Evolutionary conservation across 345 rosid species (phyloP).

Genomic region (Carallia brachiata): DNA sequence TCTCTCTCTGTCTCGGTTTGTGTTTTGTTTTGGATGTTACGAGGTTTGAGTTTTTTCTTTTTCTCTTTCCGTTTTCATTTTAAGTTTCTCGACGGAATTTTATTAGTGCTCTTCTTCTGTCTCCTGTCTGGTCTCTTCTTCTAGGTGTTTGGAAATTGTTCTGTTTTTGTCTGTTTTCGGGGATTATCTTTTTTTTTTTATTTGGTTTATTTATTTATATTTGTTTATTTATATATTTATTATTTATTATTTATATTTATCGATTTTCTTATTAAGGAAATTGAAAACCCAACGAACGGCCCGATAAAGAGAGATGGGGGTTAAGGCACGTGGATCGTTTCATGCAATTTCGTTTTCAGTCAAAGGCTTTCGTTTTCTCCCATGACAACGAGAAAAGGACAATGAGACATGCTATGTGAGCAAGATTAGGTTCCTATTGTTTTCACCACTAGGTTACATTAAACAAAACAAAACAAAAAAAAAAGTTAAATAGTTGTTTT

Average conservation of each 20-base stretch:
- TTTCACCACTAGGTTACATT: no score
- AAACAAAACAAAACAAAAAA: no score
- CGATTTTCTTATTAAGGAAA: conserved; percentile 21
- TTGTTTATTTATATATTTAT: background rate
- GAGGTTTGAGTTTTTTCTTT: background rate
- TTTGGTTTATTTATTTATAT: background rate
- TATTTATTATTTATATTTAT: no score
- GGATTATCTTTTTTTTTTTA: background rate
- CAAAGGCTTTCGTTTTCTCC: background rate
- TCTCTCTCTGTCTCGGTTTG: background rate
- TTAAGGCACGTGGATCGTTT: conserved; percentile 35
- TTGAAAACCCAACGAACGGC: background rate
- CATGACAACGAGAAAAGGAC: no score
- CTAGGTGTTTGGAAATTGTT: background rate
- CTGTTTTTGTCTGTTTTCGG: no score
- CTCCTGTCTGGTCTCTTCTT: background rate
- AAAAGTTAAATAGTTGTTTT: no score
- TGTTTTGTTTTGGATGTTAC: conserved; percentile 1
- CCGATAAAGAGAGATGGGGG: conserved; percentile 3
- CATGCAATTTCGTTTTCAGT: conserved; percentile 23
- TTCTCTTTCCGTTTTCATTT: background rate
- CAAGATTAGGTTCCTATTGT: background rate
- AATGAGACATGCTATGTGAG: background rate
- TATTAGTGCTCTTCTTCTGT: no score
- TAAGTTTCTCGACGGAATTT: no score